Evolutionary conservation across 257 asterid genomes (phyloP).

Genomic region (Datura wrightii): DNA sequence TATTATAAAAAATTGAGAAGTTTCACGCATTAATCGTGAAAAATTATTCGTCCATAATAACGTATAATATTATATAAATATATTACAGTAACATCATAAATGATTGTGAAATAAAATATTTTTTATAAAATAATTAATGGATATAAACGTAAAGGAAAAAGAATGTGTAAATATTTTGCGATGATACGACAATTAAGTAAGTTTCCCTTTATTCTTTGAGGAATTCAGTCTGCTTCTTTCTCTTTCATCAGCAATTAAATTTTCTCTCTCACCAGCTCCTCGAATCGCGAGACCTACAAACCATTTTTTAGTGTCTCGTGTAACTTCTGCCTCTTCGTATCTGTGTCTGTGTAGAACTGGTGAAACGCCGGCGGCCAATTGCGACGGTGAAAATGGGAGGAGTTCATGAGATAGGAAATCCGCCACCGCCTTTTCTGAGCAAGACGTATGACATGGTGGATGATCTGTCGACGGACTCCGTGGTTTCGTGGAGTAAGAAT

Average conservation of each 20-base stretch:
- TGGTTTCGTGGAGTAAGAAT: constrained; percentile 72
- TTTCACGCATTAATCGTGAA: too few species aligned
- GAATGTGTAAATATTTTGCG: too few species aligned
- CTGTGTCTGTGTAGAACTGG: background rate
- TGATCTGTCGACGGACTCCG: constrained; percentile 67
- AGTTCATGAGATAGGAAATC: constrained; percentile 33
- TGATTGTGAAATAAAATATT: too few species aligned
- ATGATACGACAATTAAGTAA: too few species aligned
- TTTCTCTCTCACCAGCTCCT: background rate
- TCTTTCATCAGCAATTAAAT: background rate
- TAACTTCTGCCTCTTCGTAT: background rate
- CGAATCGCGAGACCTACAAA: background rate
- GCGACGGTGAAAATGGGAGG: constrained; percentile 10
- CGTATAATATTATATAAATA: too few species aligned
- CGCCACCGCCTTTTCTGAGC: constrained; percentile 70
- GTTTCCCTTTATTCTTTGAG: background rate
- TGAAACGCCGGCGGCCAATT: background rate
- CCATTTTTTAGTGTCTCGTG: background rate
- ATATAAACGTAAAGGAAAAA: too few species aligned
- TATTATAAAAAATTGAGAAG: too few species aligned
- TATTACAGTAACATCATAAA: too few species aligned
- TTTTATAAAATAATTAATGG: too few species aligned
- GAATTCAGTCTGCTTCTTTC: background rate
- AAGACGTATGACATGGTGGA: constrained; percentile 86
- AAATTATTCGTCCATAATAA: too few species aligned